Evolutionary conservation across 768 basidiomycete species (phyloP).

Genomic region (Boletus subparvulus): DNA sequence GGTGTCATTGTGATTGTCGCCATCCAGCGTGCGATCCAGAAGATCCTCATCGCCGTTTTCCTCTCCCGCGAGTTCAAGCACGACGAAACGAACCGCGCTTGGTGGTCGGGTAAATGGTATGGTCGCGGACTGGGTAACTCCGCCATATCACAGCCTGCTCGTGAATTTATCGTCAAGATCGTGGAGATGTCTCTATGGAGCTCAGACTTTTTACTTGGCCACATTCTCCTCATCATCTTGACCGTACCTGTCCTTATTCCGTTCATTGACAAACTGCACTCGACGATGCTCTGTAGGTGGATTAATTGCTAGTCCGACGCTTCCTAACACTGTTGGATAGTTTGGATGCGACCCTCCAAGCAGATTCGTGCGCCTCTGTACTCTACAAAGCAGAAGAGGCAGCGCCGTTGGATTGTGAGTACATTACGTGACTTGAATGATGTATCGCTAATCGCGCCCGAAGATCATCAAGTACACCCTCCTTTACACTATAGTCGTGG

Average conservation of each 20-base stretch:
- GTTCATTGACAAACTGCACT: slow-evolving; percentile 84
- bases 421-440: neutral
- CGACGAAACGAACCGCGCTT: slow-evolving; percentile 96
- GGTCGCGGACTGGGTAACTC: slow-evolving; percentile 89
- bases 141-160: slow-evolving; percentile 91
- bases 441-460: neutral
- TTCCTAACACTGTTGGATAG: slow-evolving; percentile 37
- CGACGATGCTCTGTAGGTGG: slow-evolving; percentile 85
- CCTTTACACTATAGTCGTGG: slow-evolving; percentile 75
- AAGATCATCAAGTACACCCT: slow-evolving; percentile 84
- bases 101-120: slow-evolving; percentile 99
- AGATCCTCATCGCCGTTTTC: slow-evolving; percentile 91
- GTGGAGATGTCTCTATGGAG: slow-evolving; percentile 98
- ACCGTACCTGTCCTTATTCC: slow-evolving; percentile 85
- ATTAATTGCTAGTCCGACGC: neutral
- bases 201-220: slow-evolving; percentile 88
- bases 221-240: slow-evolving; percentile 83
- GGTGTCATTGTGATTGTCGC: slow-evolving; percentile 88
- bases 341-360: slow-evolving; percentile 95
- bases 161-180: slow-evolving; percentile 97
- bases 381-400: slow-evolving; percentile 90
- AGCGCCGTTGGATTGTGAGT: slow-evolving; percentile 86
- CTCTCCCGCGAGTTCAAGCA: slow-evolving; percentile 97
- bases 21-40: slow-evolving; percentile 90
- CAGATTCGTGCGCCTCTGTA: slow-evolving; percentile 92